Percentiles rank a stretch among this genome's conserved stretches.
These are phyloP conservation scores for Trichoderma koningii DNA, from an alignment of 2,329 filamentous ascomycete species.

Conservation along the genomic window DNA sequence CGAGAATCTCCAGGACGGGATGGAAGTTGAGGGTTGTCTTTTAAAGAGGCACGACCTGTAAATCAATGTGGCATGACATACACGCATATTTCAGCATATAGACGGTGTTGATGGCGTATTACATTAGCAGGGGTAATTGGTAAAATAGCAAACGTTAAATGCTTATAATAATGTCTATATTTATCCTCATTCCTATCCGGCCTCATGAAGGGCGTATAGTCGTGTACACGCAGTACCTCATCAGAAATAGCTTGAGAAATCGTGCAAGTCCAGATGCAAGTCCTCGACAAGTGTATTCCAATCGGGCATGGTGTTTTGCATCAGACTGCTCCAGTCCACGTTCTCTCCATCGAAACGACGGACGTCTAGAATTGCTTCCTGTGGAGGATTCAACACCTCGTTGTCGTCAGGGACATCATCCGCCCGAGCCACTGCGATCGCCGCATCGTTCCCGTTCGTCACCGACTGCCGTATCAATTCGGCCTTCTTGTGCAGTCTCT, in stretches of 20 bases:
- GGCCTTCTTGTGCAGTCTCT: constrained; percentile 25
- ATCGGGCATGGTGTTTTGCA: constrained; percentile 26
- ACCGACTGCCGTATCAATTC: constrained; percentile 24
- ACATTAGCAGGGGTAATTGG: not conserved
- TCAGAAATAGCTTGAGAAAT: constrained; percentile 28
- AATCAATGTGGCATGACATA: not conserved
- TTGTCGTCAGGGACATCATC: not conserved
- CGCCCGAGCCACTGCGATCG: not conserved
- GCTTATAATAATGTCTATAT: not conserved
- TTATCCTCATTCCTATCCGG: not conserved
- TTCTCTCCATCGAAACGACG: constrained; percentile 25
- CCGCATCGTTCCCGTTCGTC: not conserved
- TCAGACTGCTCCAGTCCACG: constrained; percentile 24
- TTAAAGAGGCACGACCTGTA: constrained; percentile 24
- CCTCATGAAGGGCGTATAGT: not conserved
- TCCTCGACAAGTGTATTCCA: constrained; percentile 27
- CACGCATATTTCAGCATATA: not conserved
- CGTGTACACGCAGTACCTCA: not conserved
- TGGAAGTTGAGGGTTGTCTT: constrained; percentile 34
- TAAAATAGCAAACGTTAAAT: not conserved
- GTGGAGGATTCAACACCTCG: not conserved
- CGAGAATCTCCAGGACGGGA: constrained; percentile 35
- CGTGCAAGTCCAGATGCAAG: constrained; percentile 26
- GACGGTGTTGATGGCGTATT: not conserved
- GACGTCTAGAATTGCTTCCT: constrained; percentile 12